Evolutionary conservation across 495 filamentous ascomycete genomes (phyloP), one percentile per base, ranked within the genome.

Genomic region (Hypoxylon perforatum): DNA sequence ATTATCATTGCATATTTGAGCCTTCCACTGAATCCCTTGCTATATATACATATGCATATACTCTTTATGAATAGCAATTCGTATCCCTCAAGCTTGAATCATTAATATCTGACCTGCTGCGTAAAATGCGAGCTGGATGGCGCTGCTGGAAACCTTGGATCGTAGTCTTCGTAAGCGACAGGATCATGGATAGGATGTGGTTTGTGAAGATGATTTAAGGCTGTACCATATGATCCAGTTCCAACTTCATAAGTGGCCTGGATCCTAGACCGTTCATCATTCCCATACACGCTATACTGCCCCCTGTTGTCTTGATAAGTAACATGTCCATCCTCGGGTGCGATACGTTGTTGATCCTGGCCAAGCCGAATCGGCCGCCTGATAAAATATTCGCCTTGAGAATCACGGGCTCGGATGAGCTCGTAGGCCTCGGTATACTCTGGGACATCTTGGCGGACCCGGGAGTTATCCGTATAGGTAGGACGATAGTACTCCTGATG

Each of bases 331-430:
- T 63, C 33, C 3, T 53, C 36, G 1, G 47, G 56, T 41, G 22
- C 21, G 10, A 8, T 5, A 51, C 71, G 72, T 3, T 47, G 44
- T 7, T 65, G 44, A 14, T 75, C 69, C 4, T 65, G 70, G 33
- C 70, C 72, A 22, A 69, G 64, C 35, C 73, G 76, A n/a, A 80
- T 63, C 10, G 80, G 80, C 53, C 79, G 72, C 9, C 75, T 75
- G 56, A 83, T 78, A 47, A 76, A 76, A 55, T 83, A 84, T 38
- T 80, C 75, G 25, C 77, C 80, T n/a, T 69, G 49, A 3, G 75
- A 73, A 61, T 84, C 80, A 10, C 76, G 73, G 6, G 80, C 79
- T 28, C 80, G 73, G 33, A 84, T 75, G 25, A 81, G 76, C 64
- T 84, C 81, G 25, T 75, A 81, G 4, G 75, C 68, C 33, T 77